Evolutionary conservation across 331 rosid genomes (phyloP).

Genomic region (Cydonia oblonga): DNA sequence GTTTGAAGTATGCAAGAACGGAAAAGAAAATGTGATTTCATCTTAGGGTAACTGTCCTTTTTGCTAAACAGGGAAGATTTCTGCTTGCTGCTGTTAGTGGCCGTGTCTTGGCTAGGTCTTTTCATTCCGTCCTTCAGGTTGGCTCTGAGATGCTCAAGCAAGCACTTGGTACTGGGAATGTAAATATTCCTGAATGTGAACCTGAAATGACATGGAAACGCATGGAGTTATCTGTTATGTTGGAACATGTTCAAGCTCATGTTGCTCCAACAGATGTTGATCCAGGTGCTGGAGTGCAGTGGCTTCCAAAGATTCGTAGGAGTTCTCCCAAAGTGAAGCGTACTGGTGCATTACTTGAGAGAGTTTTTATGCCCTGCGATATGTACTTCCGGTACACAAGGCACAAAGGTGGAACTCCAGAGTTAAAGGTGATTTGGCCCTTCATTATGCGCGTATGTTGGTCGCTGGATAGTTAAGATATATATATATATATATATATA

Average conservation of each 20-base stretch:
- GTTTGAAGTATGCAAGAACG: background rate
- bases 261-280: constrained; percentile 99
- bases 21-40: background rate
- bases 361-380: constrained; percentile 99
- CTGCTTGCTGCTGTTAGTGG: constrained; percentile 97
- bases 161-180: constrained; percentile 60
- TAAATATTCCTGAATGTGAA: constrained; percentile 53
- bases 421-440: constrained; percentile 49
- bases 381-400: constrained; percentile 96
- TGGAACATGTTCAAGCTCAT: constrained; percentile 98
- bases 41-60: constrained; percentile 11
- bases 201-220: constrained; percentile 98
- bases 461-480: background rate
- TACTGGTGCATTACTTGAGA: constrained; percentile 98
- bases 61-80: constrained; percentile 77
- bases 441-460: background rate
- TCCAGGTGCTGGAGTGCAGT: constrained; percentile 98
- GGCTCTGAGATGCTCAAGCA: constrained; percentile 91
- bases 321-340: constrained; percentile 97
- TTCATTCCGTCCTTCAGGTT: constrained; percentile 90
- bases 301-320: constrained; percentile 91
- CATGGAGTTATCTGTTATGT: constrained; percentile 86
- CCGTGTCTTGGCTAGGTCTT: constrained; percentile 85
- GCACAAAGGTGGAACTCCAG: constrained; percentile 97
- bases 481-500: background rate